These are phyloP conservation scores for Acidomyces sp. DNA, from an alignment of 495 filamentous ascomycete species.

Conservation along the genomic window DNA sequence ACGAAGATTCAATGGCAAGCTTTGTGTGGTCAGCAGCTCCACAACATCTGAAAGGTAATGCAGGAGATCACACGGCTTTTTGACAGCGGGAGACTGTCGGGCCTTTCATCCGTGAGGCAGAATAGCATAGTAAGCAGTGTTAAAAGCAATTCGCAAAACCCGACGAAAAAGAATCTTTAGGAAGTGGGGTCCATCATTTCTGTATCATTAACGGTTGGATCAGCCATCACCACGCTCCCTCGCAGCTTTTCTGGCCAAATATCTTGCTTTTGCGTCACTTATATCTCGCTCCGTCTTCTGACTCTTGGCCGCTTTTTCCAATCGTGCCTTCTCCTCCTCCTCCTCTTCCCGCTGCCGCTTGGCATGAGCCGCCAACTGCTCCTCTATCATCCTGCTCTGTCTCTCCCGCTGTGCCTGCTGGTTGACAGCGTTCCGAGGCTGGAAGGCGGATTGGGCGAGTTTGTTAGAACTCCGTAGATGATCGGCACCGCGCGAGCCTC, in stretches of 20 bases:
- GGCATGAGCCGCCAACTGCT: conserved; percentile 60
- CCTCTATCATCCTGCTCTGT: conserved; percentile 77
- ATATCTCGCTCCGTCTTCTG: conserved; percentile 66
- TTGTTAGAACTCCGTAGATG: conserved; percentile 20
- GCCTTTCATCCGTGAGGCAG: too few species aligned
- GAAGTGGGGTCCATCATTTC: too few species aligned
- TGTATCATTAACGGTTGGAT: neutral
- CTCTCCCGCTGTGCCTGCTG: conserved; percentile 59
- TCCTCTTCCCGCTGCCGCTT: conserved; percentile 64
- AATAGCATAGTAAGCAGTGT: too few species aligned
- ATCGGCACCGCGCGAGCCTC: conserved; percentile 9
- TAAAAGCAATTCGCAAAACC: too few species aligned
- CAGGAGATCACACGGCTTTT: too few species aligned
- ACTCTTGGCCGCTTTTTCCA: conserved; percentile 62
- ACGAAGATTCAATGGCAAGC: too few species aligned
- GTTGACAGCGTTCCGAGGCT: conserved; percentile 23
- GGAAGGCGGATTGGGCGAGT: conserved; percentile 27
- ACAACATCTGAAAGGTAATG: too few species aligned
- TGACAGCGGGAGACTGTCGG: too few species aligned
- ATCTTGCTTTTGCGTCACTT: conserved; percentile 73
- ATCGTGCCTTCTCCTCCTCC: conserved; percentile 51
- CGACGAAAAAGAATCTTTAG: too few species aligned
- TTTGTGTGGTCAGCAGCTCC: too few species aligned
- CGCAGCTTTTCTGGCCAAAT: conserved; percentile 69
- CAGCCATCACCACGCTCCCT: conserved; percentile 37